Evolutionary conservation across 1,284 basidiomycete genomes (phyloP), one percentile per base, ranked within the genome.

Genomic region (Somion occarium): DNA sequence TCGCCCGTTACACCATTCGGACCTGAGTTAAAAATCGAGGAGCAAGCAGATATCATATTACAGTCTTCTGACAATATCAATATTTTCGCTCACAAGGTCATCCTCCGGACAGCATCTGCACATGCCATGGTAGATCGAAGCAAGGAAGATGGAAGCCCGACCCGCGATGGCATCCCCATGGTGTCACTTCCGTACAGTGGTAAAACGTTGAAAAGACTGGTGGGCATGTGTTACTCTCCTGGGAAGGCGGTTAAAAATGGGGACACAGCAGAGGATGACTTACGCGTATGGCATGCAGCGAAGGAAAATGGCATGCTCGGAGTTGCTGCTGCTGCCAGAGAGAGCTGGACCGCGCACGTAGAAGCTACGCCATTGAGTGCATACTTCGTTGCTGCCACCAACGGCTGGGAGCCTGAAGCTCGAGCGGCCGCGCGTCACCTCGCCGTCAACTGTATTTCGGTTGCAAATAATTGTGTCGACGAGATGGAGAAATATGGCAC

Each of bases 321-420:
- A 25, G 49, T 56, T 15, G 41, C 34, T 1, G 38, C 44, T 3
- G 11, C 23, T 5, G 39, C 59, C 15, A 41, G 22, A 24, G 24
- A 42, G 13, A 23, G 27, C 9, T 51, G 50, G 53, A n/a, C 5
- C 18, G 4, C 30, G 5, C 9, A 50, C n/a, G 27, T 38, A 9
- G 19, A 20, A 1, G 26, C 13, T n/a, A 13, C 25, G 9, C 59
- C 60, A 1, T 18, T 56, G 9, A 50, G 49, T 1, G 49, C 45
- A 3, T 62, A 55, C 43, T 52, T 57, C 26, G 37, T 55, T 3
- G 55, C 57, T 1, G 18, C 34, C 7, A 27, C 12, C 3, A 34
- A 49, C 22, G 54, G 52, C 0, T 53, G 48, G 26, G 49, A 50
- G 2, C 47, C 50, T 12, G 47, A 55, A 20, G 53, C 51, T 3